Evolutionary conservation across 495 filamentous ascomycete genomes (phyloP), one percentile per base, ranked within the genome.

Genomic region (Hypoxylon trugodes): DNA sequence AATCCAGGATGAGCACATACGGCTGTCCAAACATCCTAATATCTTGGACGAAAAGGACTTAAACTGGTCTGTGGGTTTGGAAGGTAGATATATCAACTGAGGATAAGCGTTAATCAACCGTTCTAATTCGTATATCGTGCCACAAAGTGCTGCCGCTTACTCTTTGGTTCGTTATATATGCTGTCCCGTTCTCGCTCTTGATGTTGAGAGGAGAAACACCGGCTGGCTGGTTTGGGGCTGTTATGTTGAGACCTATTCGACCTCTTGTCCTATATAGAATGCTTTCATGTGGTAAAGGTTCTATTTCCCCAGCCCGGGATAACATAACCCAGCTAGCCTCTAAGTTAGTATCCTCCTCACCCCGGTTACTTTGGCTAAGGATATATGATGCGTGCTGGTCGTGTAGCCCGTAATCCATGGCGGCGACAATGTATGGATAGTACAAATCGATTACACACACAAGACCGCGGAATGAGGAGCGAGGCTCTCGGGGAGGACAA

Each of bases 41-140:
- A 97, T 87, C 16, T 95, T 95, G 0, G 88, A 85, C 19, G 92
- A 91, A 77, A 98, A 97, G 49, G 93, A 97, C 68, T 91, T 87
- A 66, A 98, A 83, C 22, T 84, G 77, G 6, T 85, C 76, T 9
- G 86, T 90, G 24, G 83, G 81, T 21, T 83, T 82, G 36, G 86
- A 77, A 9, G 95, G 94, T 24, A 98, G 89, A 69, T 96, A 98
- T 62, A 98, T 87, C 47, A 98, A 82, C 93, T 97, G 62, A 45
- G 45, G 13, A 25, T 22, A 19, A 1, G 45, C 25, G 35, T 52
- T 21, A 63, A 59, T 25, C 22, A 41, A 28, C 49, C 32, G 48
- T 43, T 28, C 12, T n/a, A 38, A 41, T 18, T 45, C 13, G 12
- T n/a, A 45, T 46, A 42, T 18, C 24, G 46, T 22, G 18, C 18